A percentile compares a stretch with the other conserved stretches of the same genome.
These are phyloP conservation scores for Xylaria sp. DNA, from an alignment of 2,329 filamentous ascomycete species.

Conservation along the genomic window DNA sequence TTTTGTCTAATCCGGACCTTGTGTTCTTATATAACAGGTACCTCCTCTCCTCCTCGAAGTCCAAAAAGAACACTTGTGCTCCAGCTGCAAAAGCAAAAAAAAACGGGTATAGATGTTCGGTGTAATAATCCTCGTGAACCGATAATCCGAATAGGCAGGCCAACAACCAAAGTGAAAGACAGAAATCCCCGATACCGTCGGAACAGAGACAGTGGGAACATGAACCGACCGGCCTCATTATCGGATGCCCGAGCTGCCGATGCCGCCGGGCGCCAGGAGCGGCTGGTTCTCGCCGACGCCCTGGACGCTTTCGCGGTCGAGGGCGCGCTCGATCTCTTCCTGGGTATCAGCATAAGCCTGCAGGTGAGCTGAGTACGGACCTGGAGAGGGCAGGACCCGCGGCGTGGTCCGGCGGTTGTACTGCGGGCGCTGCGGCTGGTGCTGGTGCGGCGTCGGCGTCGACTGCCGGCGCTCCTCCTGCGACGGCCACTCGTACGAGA, in stretches of 20 bases:
- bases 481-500: slow-evolving; percentile 66
- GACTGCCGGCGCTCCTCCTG: slow-evolving; percentile 23
- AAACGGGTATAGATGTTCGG: slow-evolving; percentile 8
- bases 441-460: slow-evolving; percentile 29
- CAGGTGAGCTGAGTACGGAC: slow-evolving; percentile 40
- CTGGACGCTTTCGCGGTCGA: slow-evolving; percentile 40
- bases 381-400: slow-evolving; percentile 37
- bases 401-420: slow-evolving; percentile 40
- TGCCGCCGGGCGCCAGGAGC: slow-evolving; percentile 39
- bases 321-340: slow-evolving; percentile 39
- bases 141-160: neutral
- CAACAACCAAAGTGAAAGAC: slow-evolving; percentile 13
- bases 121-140: slow-evolving; percentile 4
- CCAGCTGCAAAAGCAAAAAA: slow-evolving; percentile 4
- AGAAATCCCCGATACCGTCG: too few relatives aligned
- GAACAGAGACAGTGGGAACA: neutral
- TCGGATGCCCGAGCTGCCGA: slow-evolving; percentile 38
- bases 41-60: too few relatives aligned
- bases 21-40: neutral
- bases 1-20: slow-evolving; percentile 4
- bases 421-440: slow-evolving; percentile 31
- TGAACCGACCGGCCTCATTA: slow-evolving; percentile 10
- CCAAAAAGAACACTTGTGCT: neutral
- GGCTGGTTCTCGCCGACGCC: slow-evolving; percentile 40
- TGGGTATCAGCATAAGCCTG: slow-evolving; percentile 40